Base-by-base conservation (phyloP, 1,284 basidiomycete genomes). In the Xerocomus amazonicus region DNA sequence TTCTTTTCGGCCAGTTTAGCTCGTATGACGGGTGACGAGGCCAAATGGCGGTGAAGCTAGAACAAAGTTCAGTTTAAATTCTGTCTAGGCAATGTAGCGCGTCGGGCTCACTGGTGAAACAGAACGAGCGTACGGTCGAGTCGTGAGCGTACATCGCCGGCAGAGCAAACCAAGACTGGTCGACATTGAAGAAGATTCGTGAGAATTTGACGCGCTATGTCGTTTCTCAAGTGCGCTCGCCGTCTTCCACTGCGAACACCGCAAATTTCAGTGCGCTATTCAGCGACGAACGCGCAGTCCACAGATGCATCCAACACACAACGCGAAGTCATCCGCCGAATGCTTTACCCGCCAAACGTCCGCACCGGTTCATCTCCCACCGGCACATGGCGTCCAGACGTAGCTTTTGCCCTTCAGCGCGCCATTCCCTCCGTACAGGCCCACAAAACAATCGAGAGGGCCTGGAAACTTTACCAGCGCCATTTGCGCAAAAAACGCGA, bases 361-460 rank as follows among this genome's bases (percentile, higher is more conserved):
- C 80, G 82, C 55, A 83, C 78, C 65, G 76, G 75, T 51, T 65
- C 84, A 35, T 79, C 87, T 7, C 92, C 91, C 2, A 85, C 83
- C 9, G 91, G 91, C 12, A 80, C 84, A 50, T 91, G 91, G 83
- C 81, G 90, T 54, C 82, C 83, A 28, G 83, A 91, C 62, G 83
- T 85, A 33, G 81, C 73, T 48, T 77, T 72, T 53, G 87, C 80
- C 6, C 71, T 95, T 14, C 81, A 86, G 56, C 78, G 78, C 47
- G 87, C 89, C 9, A 83, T 94, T 49, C 89, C 89, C 12, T 87
- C 84, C 5, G 80, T 78, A 12, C 93, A 97, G 70, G 92, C 92
- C 0, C 92, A 98, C 73, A 84, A 92, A 59, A 98, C 94, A 7
- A 93, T 98, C 55, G 89, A 90, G 57, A 84, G 95, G 34, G 95